These are phyloP conservation scores for Camelina hispida DNA, from an alignment of 345 rosid genomes.

Conservation along the genomic window DNA sequence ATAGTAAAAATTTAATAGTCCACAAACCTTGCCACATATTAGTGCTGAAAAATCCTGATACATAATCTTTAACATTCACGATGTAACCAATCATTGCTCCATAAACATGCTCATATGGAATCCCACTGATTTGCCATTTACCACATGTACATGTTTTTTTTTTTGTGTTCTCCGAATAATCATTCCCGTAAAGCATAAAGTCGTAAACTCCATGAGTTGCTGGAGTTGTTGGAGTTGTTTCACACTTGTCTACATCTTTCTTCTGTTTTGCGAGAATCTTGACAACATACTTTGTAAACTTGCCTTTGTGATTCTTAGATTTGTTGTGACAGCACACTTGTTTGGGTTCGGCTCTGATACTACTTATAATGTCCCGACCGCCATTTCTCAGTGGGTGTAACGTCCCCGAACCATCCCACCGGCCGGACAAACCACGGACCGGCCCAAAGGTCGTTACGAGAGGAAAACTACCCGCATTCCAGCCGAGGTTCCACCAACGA, in stretches of 20 bases:
- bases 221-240: neutral
- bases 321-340: too few species aligned
- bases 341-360: too few species aligned
- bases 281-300: neutral
- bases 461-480: too few species aligned
- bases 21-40: neutral
- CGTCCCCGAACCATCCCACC: too few species aligned
- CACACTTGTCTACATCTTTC: neutral
- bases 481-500: too few species aligned
- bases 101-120: neutral
- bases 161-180: neutral
- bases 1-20: too few species aligned
- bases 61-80: neutral
- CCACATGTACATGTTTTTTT: slow-evolving; percentile 3
- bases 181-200: neutral
- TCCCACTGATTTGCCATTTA: neutral
- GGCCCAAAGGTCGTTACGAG: too few species aligned
- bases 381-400: too few species aligned
- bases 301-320: neutral
- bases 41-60: neutral
- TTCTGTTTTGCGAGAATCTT: neutral
- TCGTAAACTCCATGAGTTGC: neutral
- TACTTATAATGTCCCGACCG: too few species aligned
- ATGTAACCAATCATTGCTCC: neutral
- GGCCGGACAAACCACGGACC: too few species aligned